These are phyloP conservation scores for Thalassiosira exigua DNA, from an alignment of 352 stramenopile genomes.

Conservation along the genomic window DNA sequence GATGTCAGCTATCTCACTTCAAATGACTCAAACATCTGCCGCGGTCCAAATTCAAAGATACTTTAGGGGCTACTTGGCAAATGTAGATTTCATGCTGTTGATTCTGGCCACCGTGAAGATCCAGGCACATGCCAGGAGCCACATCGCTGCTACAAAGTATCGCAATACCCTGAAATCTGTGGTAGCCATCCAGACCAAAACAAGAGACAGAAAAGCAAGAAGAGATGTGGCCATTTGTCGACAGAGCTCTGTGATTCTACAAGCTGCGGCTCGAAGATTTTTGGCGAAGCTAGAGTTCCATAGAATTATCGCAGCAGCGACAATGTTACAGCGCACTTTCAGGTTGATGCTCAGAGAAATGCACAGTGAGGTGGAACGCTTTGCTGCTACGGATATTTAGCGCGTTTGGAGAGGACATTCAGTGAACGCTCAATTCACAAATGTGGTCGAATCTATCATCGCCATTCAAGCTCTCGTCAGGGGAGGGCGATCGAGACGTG, in stretches of 20 bases:
- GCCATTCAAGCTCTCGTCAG: slow-evolving; percentile 65
- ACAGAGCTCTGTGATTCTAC: slow-evolving; percentile 10
- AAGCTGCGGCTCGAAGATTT: slow-evolving; percentile 21
- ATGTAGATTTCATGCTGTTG: neutral
- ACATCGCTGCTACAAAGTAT: no score
- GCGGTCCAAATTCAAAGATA: slow-evolving; percentile 39
- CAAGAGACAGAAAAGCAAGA: no score
- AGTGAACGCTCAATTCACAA: slow-evolving; percentile 53
- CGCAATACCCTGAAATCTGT: no score
- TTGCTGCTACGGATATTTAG: slow-evolving; percentile 76
- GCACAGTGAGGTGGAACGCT: slow-evolving; percentile 44
- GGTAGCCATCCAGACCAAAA: no score
- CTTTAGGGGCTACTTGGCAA: slow-evolving; percentile 8
- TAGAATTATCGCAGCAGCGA: slow-evolving; percentile 15
- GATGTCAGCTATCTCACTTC: neutral
- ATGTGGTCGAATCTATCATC: slow-evolving; percentile 45
- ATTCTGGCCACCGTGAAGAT: slow-evolving; percentile 36
- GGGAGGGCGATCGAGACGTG: slow-evolving; percentile 13
- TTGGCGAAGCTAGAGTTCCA: slow-evolving; percentile 14
- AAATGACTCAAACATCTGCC: slow-evolving; percentile 30
- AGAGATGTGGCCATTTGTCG: neutral
- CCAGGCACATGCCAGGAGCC: slow-evolving; percentile 19
- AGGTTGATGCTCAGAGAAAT: slow-evolving; percentile 47
- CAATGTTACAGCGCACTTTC: slow-evolving; percentile 35
- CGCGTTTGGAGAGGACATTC: slow-evolving; percentile 68